Percentiles rank a stretch among this genome's conserved stretches.
Evolutionary conservation across 345 rosid species (phyloP).

Genomic region (Brassica napus): Da-Ae NC_063448.1:12737001-12737500

Average conservation of each 20-base stretch:
- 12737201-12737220: neutral
- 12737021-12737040: too few species aligned
- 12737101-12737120: constrained; percentile 84
- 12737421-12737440: neutral
- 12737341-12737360: constrained; percentile 76
- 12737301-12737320: constrained; percentile 59
- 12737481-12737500: constrained; percentile 55
- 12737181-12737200: constrained; percentile 55
- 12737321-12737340: constrained; percentile 60
- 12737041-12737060: too few species aligned
- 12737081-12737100: constrained; percentile 46
- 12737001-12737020: too few species aligned
- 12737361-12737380: constrained; percentile 82
- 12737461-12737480: constrained; percentile 53
- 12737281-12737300: constrained; percentile 69
- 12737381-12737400: constrained; percentile 78
- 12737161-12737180: constrained; percentile 61
- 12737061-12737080: constrained; percentile 16
- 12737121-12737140: constrained; percentile 55
- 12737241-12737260: neutral
- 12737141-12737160: constrained; percentile 70
- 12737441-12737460: neutral
- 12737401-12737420: constrained; percentile 36
- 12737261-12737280: constrained; percentile 57
- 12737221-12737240: neutral